phyloP scores from a whole-genome alignment of 106 monocot species.

The Platanthera zijinensis region DNA sequence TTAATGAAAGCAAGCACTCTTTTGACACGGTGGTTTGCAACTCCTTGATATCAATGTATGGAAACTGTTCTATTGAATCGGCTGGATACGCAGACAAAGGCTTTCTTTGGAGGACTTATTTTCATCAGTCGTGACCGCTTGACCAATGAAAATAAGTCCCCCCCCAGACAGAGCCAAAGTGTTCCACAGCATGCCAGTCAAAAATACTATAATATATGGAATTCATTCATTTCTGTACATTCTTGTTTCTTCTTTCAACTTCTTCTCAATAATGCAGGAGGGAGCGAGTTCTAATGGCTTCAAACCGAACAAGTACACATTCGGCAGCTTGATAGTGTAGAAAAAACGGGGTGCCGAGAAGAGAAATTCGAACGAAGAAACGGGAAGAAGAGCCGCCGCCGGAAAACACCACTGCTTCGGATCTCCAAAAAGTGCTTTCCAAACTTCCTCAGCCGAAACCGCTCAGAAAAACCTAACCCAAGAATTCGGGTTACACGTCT shows the following conservation, averaged over 20 bases:
- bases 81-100: slow-evolving; percentile 11
- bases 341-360: too few species aligned
- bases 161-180: neutral
- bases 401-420: too few species aligned
- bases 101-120: too few species aligned
- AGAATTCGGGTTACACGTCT: too few species aligned
- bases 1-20: slow-evolving; percentile 30
- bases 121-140: too few species aligned
- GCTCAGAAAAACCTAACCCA: too few species aligned
- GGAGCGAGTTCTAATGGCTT: slow-evolving; percentile 1
- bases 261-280: slow-evolving; percentile 51
- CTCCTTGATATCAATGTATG: slow-evolving; percentile 71
- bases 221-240: slow-evolving; percentile 52
- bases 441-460: too few species aligned
- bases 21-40: slow-evolving; percentile 48
- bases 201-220: slow-evolving; percentile 55
- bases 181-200: slow-evolving; percentile 37
- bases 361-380: too few species aligned
- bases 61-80: slow-evolving; percentile 36
- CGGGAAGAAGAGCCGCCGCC: too few species aligned
- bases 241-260: slow-evolving; percentile 36
- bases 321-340: slow-evolving; percentile 71
- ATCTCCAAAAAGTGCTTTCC: too few species aligned
- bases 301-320: slow-evolving; percentile 57
- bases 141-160: too few species aligned